Conservation (phyloP, 2,329 filamentous ascomycete genomes). For the Pseudocercospora macadamiae region DNA sequence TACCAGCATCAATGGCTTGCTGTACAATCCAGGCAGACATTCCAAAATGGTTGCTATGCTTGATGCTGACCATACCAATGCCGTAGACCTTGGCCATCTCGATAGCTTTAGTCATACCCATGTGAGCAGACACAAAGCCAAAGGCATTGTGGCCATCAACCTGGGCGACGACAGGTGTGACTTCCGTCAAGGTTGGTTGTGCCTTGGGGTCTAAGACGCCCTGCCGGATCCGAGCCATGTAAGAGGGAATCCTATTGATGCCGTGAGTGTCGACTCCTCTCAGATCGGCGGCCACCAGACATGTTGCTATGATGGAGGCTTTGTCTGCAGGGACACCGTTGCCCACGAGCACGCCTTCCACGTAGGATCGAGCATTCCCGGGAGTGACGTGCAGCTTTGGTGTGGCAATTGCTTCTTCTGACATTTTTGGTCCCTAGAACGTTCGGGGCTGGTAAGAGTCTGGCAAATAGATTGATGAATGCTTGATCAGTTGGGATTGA, state of each 20-base stretch:
- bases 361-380: constrained; percentile 46
- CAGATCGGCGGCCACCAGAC: constrained; percentile 73
- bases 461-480: no score
- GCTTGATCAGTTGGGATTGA: no score
- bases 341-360: constrained; percentile 59
- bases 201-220: constrained; percentile 67
- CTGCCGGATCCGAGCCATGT: constrained; percentile 72
- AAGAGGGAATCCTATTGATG: constrained; percentile 76
- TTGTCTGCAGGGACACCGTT: constrained; percentile 64
- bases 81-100: constrained; percentile 66
- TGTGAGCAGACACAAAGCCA: constrained; percentile 70
- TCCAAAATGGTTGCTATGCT: constrained; percentile 79
- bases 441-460: no score
- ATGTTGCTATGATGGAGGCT: constrained; percentile 66
- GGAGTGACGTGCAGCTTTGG: constrained; percentile 31
- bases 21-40: constrained; percentile 83
- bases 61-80: constrained; percentile 75
- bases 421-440: constrained; percentile 13
- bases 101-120: constrained; percentile 69
- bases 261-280: constrained; percentile 80
- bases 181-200: constrained; percentile 59
- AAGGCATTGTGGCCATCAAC: constrained; percentile 72
- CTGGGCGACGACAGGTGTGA: constrained; percentile 72
- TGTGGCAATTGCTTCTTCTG: constrained; percentile 15
- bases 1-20: constrained; percentile 70